Evolutionary conservation across 768 basidiomycete species (phyloP), one percentile per base, ranked within the genome.

Genomic region (Kwoniella pini): DNA sequence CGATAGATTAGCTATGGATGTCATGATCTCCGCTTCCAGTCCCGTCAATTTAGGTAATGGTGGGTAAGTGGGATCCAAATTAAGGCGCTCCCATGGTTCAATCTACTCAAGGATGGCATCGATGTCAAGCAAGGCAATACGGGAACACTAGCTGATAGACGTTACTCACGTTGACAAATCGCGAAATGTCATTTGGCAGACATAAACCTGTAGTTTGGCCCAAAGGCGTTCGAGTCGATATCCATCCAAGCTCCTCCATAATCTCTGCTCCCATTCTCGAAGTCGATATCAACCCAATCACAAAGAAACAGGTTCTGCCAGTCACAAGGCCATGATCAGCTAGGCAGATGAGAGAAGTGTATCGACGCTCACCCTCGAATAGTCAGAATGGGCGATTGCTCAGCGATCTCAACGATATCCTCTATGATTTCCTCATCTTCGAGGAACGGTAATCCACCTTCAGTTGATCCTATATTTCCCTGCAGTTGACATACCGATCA

Each of bases 351-450:
- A 5, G 6, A 36, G 4, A 21, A 30, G n/a, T 10, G 21, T 5
- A n/a, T 30, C 13, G 28, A 36, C 38, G 75, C 88, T 66, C 73
- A 96, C 95, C 95, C 96, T 82, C 91, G 82, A 27, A 98, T 87
- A 4, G 93, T 96, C 28, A 95, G 86, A 55, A 97, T 88, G 1
- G 84, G 83, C 1, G 94, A 96, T 59, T 88, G 83, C 70, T 91
- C 90, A 5, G 94, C 91, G 52, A 98, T 97, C 61, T 91, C 87
- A 39, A 97, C 82, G 55, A 99, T 87, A 6, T 86, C 84, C 22
- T 91, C 89, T 40, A 98, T 88, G 57, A 98, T 87, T 67, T 94
- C 93, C 75, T 96, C 91, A 62, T 95, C 93, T 71, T 98, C 95
- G 30, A 98, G 82, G 77, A 99, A 93, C 0, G 87, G 88, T n/a